Conservation (phyloP, 768 basidiomycete genomes). For the Mycena metata region DNA sequence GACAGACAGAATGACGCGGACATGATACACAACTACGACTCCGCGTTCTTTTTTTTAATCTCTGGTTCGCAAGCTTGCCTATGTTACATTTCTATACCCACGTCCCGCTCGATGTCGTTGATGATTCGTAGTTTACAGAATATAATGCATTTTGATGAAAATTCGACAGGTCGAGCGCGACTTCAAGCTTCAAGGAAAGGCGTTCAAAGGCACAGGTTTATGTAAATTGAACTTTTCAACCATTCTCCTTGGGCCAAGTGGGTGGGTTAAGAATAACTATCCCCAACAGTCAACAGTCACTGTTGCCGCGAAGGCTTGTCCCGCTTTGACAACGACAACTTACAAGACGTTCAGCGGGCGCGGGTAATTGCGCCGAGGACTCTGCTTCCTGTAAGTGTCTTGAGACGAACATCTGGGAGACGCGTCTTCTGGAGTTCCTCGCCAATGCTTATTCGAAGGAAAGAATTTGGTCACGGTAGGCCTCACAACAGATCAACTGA, state of each 20-base stretch:
- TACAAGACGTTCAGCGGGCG: no score
- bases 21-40: neutral
- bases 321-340: no score
- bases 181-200: no score
- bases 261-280: no score
- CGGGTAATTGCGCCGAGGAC: neutral
- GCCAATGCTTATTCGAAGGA: slow-evolving; percentile 40
- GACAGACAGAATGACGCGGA: neutral
- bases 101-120: neutral
- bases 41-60: slow-evolving; percentile 1
- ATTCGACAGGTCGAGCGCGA: no score
- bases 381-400: slow-evolving; percentile 3
- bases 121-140: slow-evolving; percentile 8
- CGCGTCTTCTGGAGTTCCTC: slow-evolving; percentile 42
- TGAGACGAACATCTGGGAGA: slow-evolving; percentile 45
- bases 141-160: neutral
- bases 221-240: no score
- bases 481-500: no score
- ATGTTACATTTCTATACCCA: slow-evolving; percentile 16
- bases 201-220: no score
- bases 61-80: neutral
- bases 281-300: no score
- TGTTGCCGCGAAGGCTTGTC: no score
- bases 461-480: slow-evolving; percentile 40
- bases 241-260: no score